Conservation (phyloP, 1,284 basidiomycete species). For the Ceratobasidium sp. region DNA sequence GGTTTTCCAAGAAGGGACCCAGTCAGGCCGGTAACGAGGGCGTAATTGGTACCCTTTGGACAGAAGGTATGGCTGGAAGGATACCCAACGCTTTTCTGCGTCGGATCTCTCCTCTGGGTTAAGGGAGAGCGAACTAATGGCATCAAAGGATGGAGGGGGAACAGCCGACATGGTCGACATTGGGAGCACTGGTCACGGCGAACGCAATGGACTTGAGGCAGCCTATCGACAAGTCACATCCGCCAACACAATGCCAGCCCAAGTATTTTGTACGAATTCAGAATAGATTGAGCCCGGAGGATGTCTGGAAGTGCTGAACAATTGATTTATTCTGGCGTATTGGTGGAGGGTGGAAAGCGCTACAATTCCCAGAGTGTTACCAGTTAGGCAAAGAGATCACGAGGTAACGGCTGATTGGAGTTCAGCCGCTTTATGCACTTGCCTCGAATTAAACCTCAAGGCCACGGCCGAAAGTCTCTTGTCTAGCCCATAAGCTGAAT, state of each 20-base stretch:
- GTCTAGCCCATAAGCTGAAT: too few species aligned
- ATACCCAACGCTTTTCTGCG: constrained; percentile 15
- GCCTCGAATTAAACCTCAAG: too few species aligned
- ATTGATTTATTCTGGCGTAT: not conserved
- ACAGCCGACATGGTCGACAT: not conserved
- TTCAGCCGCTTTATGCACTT: too few species aligned
- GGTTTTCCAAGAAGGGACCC: constrained; percentile 19
- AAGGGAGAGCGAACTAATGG: not conserved
- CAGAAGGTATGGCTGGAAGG: constrained; percentile 26
- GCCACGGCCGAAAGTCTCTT: too few species aligned
- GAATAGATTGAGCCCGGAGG: too few species aligned
- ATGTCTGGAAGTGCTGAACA: not conserved
- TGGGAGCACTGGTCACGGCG: not conserved
- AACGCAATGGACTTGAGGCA: not conserved
- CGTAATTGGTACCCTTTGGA: constrained; percentile 24
- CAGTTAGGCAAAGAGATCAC: not conserved
- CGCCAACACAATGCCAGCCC: too few species aligned
- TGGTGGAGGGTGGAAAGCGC: not conserved
- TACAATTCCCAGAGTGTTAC: not conserved
- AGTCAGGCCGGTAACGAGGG: constrained; percentile 18
- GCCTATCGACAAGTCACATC: not conserved
- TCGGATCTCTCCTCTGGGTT: constrained; percentile 4
- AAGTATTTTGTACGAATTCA: too few species aligned
- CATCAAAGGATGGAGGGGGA: not conserved
- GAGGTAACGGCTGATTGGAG: not conserved